Base-by-base conservation (phyloP, 2,329 filamentous ascomycete genomes). In the Sordariomycetes sp. region DNA sequence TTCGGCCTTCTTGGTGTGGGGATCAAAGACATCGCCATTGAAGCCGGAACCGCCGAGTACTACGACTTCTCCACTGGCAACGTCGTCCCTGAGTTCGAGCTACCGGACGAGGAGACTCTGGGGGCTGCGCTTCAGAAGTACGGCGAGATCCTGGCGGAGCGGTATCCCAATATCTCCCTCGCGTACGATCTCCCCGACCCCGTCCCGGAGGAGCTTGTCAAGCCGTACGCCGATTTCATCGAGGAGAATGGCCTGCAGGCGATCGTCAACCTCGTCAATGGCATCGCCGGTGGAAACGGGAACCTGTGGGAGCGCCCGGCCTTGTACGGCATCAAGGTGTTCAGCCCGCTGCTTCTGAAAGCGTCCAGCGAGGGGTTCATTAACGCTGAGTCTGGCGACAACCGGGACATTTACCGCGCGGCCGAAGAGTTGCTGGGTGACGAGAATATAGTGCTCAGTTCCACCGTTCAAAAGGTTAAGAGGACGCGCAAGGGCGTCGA, bases 171-270 rank as follows among this genome's bases (percentile, higher is more conserved):
- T 34, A 55, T 59, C 16, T 22, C 34, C 11, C 22, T 54, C 11
- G 54, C 34, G n/a, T 63, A 60, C 14, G 14, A 73, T 52, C 66
- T 81, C 0, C 74, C 76, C 0, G 61, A 71, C n/a, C 68, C 70
- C 7, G 71, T 79, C 0, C 76, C 76, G 0, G 68, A 72, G 34
- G 77, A 79, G 50, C 65, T 80, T 0, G 62, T 73, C 6, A 61
- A 73, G 0, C 69, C 75, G 0, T 78, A 72, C 43, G 69, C 72
- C 1, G 67, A 75, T 8, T 76, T 77, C 56, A 64, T 74, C 7
- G 63, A 68, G 20, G 75, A 77, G 60, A 70, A 77, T 61, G 61
- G 67, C 28, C 64, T 80, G 6, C 62, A 68, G 22, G 68, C 67
- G 18, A 63, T 72, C 1, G 66, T 75, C 0, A 64, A 64, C 11